Evolutionary conservation across 441 rosid species (phyloP).

Genomic region (Euphorbia celastroides): DNA sequence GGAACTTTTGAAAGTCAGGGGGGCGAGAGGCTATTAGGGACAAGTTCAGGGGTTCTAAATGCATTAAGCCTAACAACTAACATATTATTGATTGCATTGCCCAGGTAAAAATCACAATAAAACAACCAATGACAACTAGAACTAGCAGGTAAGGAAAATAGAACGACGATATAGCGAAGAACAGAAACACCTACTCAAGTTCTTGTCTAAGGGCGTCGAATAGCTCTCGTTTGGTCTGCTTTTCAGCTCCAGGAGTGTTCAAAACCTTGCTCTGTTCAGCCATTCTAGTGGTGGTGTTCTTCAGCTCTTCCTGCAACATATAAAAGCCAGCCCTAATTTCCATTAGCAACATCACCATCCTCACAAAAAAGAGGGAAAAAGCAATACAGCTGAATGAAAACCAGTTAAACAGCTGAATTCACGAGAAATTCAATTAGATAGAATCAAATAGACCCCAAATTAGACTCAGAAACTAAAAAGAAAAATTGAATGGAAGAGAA

Average conservation of each 20-base stretch:
- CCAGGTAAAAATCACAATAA: neutral
- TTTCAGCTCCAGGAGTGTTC: conserved; percentile 95
- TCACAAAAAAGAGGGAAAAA: neutral
- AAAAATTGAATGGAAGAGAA: conserved; percentile 11
- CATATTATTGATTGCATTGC: neutral
- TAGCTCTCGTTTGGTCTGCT: conserved; percentile 93
- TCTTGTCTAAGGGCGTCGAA: conserved; percentile 93
- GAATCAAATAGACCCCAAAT: conserved; percentile 7
- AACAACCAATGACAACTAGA: neutral
- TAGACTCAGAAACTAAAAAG: conserved; percentile 6
- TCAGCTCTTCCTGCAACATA: conserved; percentile 69
- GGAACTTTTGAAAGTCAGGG: too few relatives aligned
- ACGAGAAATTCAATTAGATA: neutral
- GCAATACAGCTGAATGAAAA: too few relatives aligned
- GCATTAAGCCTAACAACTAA: neutral
- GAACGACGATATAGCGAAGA: neutral
- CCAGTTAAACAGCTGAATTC: neutral
- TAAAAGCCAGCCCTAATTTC: conserved; percentile 6
- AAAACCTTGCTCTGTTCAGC: conserved; percentile 91
- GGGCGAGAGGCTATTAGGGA: too few relatives aligned
- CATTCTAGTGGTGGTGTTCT: conserved; percentile 86
- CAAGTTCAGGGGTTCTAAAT: too few relatives aligned
- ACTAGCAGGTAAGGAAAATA: neutral
- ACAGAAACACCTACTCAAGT: conserved; percentile 55
- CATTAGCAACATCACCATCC: neutral